Base-by-base conservation (phyloP, 2,329 filamentous ascomycete genomes). In the Fusarium devonianum region DNA sequence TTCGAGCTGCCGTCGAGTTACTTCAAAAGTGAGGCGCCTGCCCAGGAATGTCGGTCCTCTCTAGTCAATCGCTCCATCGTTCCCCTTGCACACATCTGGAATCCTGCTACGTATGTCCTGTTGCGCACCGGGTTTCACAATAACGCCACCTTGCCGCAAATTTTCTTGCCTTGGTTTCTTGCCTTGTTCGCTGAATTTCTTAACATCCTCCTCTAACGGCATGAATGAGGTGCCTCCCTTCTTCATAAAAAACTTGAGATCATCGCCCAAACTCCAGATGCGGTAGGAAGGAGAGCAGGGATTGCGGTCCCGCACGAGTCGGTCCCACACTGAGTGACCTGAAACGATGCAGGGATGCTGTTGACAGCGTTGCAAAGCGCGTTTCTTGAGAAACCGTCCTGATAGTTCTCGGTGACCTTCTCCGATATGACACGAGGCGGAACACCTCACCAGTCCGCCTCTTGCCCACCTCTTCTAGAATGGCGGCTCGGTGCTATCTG, bases 301-400 rank as follows among this genome's bases (percentile, higher is more conserved):
- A 53, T 56, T 32, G n/a, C 30, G 45, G 46, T 40, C 51, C 49
- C 58, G 56, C 59, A 48, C 41, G 53, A 56, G 37, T 52, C 30
- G 45, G 62, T 62, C 50, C 62, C 62, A 62, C 58, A 56, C 14
- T 40, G 46, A 35, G 51, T 37, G 39, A 65, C 63, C 63, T 65
- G 63, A 65, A 65, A 65, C 63, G 64, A 49, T 39, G 42, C 60
- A 56, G 51, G 62, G 62, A 49, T 62, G 23, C 43, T 35, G 49
- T 47, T 29, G 48, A 48, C 50, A 44, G 42, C 53, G 17, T 53
- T 52, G 36, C 41, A 37, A n/a, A 49, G 32, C 33, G 36, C 33
- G 35, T 43, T 54, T 52, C 53, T 56, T 56, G 49, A 51, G 58
- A 21, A 53, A 56, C 44, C 52, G 52, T 37, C 43, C 42, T 34